phyloP scores from a whole-genome alignment of 2,329 filamentous ascomycete species.

The Xylariaceae sp. region DNA sequence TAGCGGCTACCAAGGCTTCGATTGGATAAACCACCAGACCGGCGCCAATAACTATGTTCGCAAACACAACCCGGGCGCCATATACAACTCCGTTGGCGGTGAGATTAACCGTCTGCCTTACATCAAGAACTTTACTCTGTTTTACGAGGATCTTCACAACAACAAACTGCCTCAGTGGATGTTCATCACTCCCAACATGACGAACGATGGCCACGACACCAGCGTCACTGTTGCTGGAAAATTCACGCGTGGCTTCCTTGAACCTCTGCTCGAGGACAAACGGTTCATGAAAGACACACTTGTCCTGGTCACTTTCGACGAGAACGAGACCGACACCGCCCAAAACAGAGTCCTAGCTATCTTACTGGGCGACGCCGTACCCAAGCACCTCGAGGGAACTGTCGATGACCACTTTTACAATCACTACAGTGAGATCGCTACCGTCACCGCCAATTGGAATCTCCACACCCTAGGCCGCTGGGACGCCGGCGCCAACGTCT shows the following conservation, averaged over 20 bases:
- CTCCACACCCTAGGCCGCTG: constrained; percentile 66
- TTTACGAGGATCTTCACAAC: constrained; percentile 61
- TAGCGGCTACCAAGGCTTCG: constrained; percentile 63
- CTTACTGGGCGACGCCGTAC: constrained; percentile 71
- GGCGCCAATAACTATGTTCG: constrained; percentile 73
- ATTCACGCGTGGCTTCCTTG: constrained; percentile 66
- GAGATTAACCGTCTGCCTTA: constrained; percentile 57
- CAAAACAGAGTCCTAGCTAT: constrained; percentile 68
- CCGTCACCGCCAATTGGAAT: constrained; percentile 65
- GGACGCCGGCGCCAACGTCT: constrained; percentile 71
- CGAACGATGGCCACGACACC: constrained; percentile 71
- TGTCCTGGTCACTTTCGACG: constrained; percentile 74
- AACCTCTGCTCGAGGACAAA: constrained; percentile 63
- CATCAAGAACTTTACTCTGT: constrained; percentile 70
- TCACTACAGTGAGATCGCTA: constrained; percentile 67
- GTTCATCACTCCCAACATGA: constrained; percentile 72
- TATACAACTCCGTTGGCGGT: constrained; percentile 62
- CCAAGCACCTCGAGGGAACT: constrained; percentile 59
- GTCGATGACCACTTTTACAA: constrained; percentile 67
- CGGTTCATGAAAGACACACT: constrained; percentile 74
- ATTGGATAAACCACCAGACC: constrained; percentile 61
- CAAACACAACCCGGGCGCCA: constrained; percentile 69
- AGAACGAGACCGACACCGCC: constrained; percentile 64
- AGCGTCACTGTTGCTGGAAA: constrained; percentile 62
- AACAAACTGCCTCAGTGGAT: constrained; percentile 66